Evolutionary conservation across 768 basidiomycete species (phyloP).

Genomic region (Sarcomyxa edulis): DNA sequence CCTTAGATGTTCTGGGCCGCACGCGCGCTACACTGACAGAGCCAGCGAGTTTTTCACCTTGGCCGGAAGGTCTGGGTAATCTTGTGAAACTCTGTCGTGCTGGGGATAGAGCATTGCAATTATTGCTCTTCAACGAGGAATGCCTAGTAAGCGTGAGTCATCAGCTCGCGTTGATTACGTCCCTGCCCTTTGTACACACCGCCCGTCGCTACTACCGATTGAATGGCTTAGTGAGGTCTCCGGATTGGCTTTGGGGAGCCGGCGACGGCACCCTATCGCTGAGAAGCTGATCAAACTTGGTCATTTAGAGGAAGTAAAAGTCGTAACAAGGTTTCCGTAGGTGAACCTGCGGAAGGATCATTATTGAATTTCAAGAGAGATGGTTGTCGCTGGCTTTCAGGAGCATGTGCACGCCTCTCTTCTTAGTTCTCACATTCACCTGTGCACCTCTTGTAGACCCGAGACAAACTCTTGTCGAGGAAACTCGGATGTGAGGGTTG

Average conservation of each 20-base stretch:
- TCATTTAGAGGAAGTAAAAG: slow-evolving; percentile 85
- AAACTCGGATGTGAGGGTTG: too few relatives aligned
- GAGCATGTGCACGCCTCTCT: slow-evolving; percentile 31
- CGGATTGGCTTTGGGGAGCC: slow-evolving; percentile 69
- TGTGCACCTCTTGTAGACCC: slow-evolving; percentile 37
- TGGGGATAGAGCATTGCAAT: slow-evolving; percentile 90
- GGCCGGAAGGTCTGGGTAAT: slow-evolving; percentile 49
- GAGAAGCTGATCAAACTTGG: slow-evolving; percentile 70
- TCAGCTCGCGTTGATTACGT: slow-evolving; percentile 87
- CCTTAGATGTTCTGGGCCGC: slow-evolving; percentile 74
- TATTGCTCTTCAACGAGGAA: slow-evolving; percentile 91
- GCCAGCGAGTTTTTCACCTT: slow-evolving; percentile 64
- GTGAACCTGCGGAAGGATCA: slow-evolving; percentile 82
- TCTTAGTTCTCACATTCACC: slow-evolving; percentile 58
- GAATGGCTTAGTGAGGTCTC: slow-evolving; percentile 88
- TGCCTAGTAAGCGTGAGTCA: slow-evolving; percentile 86
- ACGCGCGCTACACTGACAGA: slow-evolving; percentile 86
- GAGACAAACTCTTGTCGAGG: too few relatives aligned
- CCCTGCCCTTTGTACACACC: slow-evolving; percentile 90
- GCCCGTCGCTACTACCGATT: slow-evolving; percentile 89
- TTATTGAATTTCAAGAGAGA: slow-evolving; percentile 39
- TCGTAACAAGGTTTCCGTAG: slow-evolving; percentile 79
- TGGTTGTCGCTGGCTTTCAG: slow-evolving; percentile 47
- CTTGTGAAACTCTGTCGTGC: slow-evolving; percentile 77
- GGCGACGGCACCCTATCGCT: slow-evolving; percentile 38